Base-by-base conservation (phyloP, 768 basidiomycete species). In the Boletus rubroflammeus region DNA sequence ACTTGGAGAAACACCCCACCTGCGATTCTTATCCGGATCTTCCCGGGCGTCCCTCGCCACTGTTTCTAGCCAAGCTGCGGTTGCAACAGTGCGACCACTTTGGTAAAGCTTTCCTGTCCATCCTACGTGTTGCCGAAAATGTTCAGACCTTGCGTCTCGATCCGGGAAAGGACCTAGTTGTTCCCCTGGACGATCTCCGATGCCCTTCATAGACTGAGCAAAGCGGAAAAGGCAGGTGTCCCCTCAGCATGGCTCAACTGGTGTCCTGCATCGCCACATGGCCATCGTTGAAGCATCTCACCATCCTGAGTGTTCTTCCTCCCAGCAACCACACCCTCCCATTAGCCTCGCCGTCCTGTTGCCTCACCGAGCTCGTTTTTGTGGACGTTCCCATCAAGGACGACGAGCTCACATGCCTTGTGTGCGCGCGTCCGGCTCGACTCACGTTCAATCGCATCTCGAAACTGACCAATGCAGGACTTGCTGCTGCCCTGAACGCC, bases 341-440 rank as follows among this genome's bases (percentile, higher is more conserved):
- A 28, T 35, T 34, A 8, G 32, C 15, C 10, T 7, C 38, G 4
- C 47, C 23, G 1, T 10, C 58, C 21, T 55, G 53, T 28, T 23
- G 35, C 26, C 50, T 56, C 28, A 50, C 54, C 2, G n/a, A 38
- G 25, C 19, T 60, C 31, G 19, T 8, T 6, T 5, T 26, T n/a
- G 0, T 2, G 2, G 3, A 43, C 26, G 15, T 43, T 21, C 26
- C 39, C 1, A 25, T 60, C 40, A 23, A n/a, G 29, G 54, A 60
- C 36, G 58, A 60, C 13, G 60, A 61, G 21, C 45, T 61, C n/a
- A 6, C 26, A 10, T 50, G 29, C 23, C 23, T 60, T 19, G 42
- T 52, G 34, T 52, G 34, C 53, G 47, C n/a, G 25, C 51, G 6
- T 52, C 58, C 3, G 29, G 49, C 17, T 19, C 40, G 10, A 14